A percentile compares a stretch with the other conserved stretches of the same genome.
phyloP scores from a whole-genome alignment of 2,329 filamentous ascomycete genomes.

The Epichloe scottii region DNA sequence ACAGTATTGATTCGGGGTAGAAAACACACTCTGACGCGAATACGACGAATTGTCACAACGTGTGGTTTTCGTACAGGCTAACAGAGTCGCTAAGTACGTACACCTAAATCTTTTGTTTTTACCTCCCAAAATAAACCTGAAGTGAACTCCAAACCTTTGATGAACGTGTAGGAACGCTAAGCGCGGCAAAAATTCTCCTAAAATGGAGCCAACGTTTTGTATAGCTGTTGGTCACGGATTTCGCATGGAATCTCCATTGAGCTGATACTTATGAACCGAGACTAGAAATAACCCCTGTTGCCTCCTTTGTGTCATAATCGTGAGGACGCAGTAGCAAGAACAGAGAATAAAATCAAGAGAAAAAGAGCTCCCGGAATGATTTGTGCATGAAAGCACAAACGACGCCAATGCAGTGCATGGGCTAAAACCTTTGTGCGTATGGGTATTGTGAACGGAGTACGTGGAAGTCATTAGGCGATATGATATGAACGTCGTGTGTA shows the following conservation, averaged over 20 bases:
- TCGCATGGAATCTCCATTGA: neutral
- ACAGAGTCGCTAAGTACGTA: neutral
- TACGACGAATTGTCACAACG: neutral
- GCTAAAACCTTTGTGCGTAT: neutral
- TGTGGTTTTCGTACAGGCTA: neutral
- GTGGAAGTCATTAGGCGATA: neutral
- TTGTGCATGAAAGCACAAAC: neutral
- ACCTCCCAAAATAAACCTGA: too few species aligned
- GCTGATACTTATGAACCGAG: neutral
- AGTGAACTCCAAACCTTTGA: neutral
- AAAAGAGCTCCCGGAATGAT: neutral
- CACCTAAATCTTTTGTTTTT: neutral
- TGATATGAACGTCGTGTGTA: neutral
- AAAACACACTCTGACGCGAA: neutral
- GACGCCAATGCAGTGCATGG: neutral
- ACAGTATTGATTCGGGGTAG: neutral
- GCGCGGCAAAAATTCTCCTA: neutral
- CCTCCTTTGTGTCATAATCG: neutral
- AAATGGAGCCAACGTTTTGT: neutral
- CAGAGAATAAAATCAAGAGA: neutral
- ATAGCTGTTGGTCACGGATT: neutral
- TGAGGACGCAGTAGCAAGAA: neutral
- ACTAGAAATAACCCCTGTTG: neutral
- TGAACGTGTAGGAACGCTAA: neutral
- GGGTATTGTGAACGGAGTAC: neutral